Base-by-base conservation (phyloP, 306 rosid species). In the Citrullus colocynthis region DNA sequence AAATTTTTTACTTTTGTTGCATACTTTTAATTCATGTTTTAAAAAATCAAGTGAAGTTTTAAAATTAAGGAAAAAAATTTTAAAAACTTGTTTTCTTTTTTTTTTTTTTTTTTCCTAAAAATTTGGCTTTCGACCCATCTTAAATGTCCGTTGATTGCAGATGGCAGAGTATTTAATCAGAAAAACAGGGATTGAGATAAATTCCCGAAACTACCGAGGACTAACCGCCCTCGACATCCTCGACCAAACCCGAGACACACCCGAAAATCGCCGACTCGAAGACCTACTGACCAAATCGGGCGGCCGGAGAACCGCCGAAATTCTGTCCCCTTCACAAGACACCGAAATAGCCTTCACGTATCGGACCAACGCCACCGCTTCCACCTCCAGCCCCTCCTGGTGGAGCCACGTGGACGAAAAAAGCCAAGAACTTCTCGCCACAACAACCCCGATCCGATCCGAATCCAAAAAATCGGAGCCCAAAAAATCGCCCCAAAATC, bases 151-250 rank as follows among this genome's bases (percentile, higher is more conserved):
- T 12, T 48, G 54, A 48, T 3, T 48, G 48, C 83, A 93, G 97
- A 88, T 93, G 44, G 87, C 88, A 9, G 92, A 92, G 81, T 85
- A 78, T 83, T 79, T 92, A 84, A 90, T 92, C 86, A 86, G 54
- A 78, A 85, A 81, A 60, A 79, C 96, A 75, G 82, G 83, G 78
- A 82, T 86, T 72, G 91, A 80, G 28, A 77, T 89, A 9, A 92
- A 92, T 77, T 76, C 77, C 71, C 78, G 78, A 30, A 92, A 92
- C 88, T 78, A 45, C 28, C 87, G 54, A 82, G 97, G 91, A 36
- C 6, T 80, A 63, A 86, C 97, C 52, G 90, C 91, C 48, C 88
- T 92, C 3, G 93, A 90, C 82, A 79, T 92, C 71, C 87, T 92
- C 18, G 85, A 85, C 24, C 85, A 85, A 66, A 78, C 84, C 13